Evolutionary conservation across 768 basidiomycete genomes (phyloP).

Genomic region (Tricholoma furcatifolium): DNA sequence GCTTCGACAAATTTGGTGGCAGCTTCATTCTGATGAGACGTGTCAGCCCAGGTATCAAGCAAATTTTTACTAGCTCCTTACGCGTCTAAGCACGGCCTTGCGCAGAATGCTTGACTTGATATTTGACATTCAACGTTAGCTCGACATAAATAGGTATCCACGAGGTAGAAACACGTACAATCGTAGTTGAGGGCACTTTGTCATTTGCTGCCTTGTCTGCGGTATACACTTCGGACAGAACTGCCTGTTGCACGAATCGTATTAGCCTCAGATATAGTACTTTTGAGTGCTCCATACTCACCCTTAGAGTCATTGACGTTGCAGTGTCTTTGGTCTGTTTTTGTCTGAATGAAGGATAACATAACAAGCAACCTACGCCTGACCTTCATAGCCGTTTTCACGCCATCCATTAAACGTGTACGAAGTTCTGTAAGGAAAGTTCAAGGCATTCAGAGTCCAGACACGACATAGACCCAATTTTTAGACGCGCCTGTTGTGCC

Average conservation of each 20-base stretch:
- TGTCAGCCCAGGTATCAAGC: neutral
- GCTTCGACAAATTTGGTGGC: slow-evolving; percentile 54
- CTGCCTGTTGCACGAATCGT: slow-evolving; percentile 40
- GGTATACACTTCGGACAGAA: slow-evolving; percentile 67
- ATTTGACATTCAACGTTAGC: slow-evolving; percentile 1
- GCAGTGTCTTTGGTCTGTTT: slow-evolving; percentile 54
- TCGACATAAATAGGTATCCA: neutral
- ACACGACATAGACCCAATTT: neutral
- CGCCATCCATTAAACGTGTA: slow-evolving; percentile 44
- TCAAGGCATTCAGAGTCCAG: neutral
- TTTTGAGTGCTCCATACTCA: slow-evolving; percentile 27
- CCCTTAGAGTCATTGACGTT: slow-evolving; percentile 56
- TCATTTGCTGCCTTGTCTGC: slow-evolving; percentile 55
- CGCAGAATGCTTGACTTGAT: slow-evolving; percentile 44
- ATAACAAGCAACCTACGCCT: slow-evolving; percentile 1
- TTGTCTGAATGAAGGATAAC: slow-evolving; percentile 1
- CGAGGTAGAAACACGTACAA: slow-evolving; percentile 30
- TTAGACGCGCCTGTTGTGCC: slow-evolving; percentile 8
- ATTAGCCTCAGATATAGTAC: neutral
- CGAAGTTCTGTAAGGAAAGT: slow-evolving; percentile 45
- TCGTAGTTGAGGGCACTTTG: slow-evolving; percentile 44
- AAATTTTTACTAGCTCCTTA: slow-evolving; percentile 34
- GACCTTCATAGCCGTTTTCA: slow-evolving; percentile 74
- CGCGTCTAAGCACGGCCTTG: slow-evolving; percentile 58
- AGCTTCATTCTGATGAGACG: slow-evolving; percentile 50